Base-by-base conservation (phyloP, 164 flowering plant genomes). In the Vitis riparia region DNA sequence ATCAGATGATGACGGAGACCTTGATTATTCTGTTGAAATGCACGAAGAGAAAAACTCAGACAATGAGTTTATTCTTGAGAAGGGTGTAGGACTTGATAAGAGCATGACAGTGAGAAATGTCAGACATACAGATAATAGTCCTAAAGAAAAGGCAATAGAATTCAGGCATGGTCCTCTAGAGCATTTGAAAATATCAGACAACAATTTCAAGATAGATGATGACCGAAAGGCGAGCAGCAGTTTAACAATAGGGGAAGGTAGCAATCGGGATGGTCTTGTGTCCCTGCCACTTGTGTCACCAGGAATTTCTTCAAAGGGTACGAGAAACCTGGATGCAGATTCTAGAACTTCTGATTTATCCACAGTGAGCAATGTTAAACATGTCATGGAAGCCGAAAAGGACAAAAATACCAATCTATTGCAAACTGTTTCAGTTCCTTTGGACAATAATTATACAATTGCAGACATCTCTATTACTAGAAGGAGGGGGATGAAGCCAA, bases 401-500 rank as follows among this genome's bases (percentile, higher is more conserved):
- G 67, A 65, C 52, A 59, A 68, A 48, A 56, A 44, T 19, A 1
- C 59, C 13, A 68, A 64, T 13, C 65, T 30, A 14, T 51, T 50
- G 61, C 63, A 66, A 44, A 44, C 47, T 62, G 62, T 9, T 65
- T 58, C 65, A 0, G 11, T 56, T 62, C 51, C 49, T 51, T 23
- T 50, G 11, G 64, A 67, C 9, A 55, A 55, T 23, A 74, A 59
- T 68, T 53, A 60, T 10, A 17, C 66, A 11, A 37, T 9, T 2
- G 13, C 61, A 32, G 69, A n/a, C 47, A 57, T 30, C 32, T 64
- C 73, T 9, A n/a, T 44, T n/a, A 57, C 50, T 8, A 66, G 27
- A 61, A 68, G 66, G 69, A 49, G 53, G 71, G 59, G 59, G 66
- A 37, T 9, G 51, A 55, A 47, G 50, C 13, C 65, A 11, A 56